A percentile compares a stretch with the other conserved stretches of the same genome.
Conservation (phyloP, 352 stramenopile species). For the Globisporangium paddicum region DNA sequence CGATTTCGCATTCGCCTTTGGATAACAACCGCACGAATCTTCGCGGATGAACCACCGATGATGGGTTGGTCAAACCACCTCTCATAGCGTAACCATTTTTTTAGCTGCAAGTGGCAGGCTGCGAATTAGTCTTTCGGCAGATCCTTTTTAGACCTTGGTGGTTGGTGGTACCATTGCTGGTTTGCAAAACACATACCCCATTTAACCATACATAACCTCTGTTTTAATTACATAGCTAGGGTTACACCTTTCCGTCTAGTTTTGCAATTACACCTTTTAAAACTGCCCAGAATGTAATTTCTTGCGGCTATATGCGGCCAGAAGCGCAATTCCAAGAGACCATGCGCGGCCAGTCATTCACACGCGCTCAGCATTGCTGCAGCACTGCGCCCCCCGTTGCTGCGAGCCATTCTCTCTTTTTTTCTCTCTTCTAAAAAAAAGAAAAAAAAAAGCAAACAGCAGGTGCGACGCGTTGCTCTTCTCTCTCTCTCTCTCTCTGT, state of each 20-base stretch:
- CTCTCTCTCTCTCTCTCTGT: no score
- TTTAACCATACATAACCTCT: neutral
- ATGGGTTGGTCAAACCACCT: neutral
- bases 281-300: neutral
- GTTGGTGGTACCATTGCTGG: no score
- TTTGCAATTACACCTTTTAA: neutral
- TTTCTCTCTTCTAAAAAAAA: slow-evolving; percentile 88
- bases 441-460: slow-evolving; percentile 69
- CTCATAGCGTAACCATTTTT: neutral
- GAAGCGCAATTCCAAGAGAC: neutral
- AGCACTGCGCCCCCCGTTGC: slow-evolving; percentile 7
- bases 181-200: no score
- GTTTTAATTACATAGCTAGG: neutral
- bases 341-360: slow-evolving; percentile 1
- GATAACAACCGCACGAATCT: neutral
- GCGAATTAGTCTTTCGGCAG: neutral
- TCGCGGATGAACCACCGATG: neutral
- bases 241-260: neutral
- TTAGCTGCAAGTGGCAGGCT: neutral
- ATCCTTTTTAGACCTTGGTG: neutral
- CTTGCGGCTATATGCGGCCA: neutral
- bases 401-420: slow-evolving; percentile 73
- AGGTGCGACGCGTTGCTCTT: no score
- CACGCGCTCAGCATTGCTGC: neutral
- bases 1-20: neutral